These are phyloP conservation scores for Pseudogymnoascus sp. DNA, from an alignment of 2,329 filamentous ascomycete species.

Conservation along the genomic window DNA sequence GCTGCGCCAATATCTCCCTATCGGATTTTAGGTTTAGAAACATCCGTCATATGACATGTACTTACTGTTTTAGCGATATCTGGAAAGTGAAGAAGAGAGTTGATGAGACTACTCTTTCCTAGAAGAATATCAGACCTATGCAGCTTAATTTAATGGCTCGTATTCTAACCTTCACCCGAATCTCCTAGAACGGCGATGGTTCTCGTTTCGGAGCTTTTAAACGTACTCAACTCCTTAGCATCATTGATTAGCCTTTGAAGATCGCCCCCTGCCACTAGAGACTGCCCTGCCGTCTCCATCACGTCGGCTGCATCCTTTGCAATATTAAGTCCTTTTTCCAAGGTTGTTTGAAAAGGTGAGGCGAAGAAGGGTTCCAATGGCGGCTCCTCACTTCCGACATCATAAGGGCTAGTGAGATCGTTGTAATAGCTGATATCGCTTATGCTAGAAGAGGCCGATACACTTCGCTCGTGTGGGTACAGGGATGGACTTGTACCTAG, in stretches of 20 bases:
- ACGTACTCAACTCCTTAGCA: slow-evolving; percentile 12
- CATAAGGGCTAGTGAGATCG: slow-evolving; percentile 11
- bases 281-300: slow-evolving; percentile 10
- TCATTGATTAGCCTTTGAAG: slow-evolving; percentile 16
- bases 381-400: slow-evolving; percentile 16
- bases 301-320: slow-evolving; percentile 14
- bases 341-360: slow-evolving; percentile 12
- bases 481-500: slow-evolving; percentile 11
- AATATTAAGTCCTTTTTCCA: slow-evolving; percentile 14
- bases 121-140: slow-evolving; percentile 10
- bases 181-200: slow-evolving; percentile 15
- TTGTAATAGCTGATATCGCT: slow-evolving; percentile 11
- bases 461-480: slow-evolving; percentile 13
- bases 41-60: not conserved
- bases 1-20: slow-evolving; percentile 28
- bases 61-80: slow-evolving; percentile 24
- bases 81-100: slow-evolving; percentile 30
- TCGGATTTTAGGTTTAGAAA: not conserved
- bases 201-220: slow-evolving; percentile 16
- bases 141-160: not conserved
- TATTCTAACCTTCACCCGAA: not conserved
- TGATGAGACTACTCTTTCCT: slow-evolving; percentile 31
- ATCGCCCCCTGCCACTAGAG: slow-evolving; percentile 10
- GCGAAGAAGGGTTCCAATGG: slow-evolving; percentile 17
- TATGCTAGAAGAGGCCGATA: slow-evolving; percentile 12